phyloP scores from a whole-genome alignment of 306 rosid genomes.

The Fragaria ananassa region DNA sequence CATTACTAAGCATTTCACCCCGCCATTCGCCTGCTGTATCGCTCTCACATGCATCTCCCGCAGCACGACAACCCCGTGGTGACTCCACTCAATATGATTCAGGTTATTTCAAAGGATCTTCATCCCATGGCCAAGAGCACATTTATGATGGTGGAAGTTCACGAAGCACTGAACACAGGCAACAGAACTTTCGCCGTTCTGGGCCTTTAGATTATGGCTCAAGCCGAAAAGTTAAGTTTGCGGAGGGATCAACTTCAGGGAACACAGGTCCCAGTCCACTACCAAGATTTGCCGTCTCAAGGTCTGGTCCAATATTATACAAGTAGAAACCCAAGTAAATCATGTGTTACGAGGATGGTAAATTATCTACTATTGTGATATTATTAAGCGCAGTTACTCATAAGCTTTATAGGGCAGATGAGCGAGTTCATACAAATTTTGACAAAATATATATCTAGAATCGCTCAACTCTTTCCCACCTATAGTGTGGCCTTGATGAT shows the following conservation, averaged over 20 bases:
- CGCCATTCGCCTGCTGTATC: conserved; percentile 74
- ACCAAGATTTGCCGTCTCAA: conserved; percentile 95
- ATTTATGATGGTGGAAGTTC: conserved; percentile 47
- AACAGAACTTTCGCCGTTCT: conserved; percentile 59
- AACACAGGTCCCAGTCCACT: conserved; percentile 88
- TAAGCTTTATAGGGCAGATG: conserved; percentile 13
- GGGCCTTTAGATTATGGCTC: conserved; percentile 94
- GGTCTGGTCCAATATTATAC: conserved; percentile 91
- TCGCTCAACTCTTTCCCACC: conserved; percentile 14
- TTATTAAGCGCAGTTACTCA: not conserved
- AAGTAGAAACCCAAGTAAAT: conserved; percentile 47
- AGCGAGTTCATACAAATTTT: conserved; percentile 38
- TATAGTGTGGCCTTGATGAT: conserved; percentile 34
- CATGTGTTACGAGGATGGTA: conserved; percentile 22
- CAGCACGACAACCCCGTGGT: conserved; percentile 56
- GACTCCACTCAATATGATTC: conserved; percentile 75
- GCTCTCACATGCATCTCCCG: conserved; percentile 77
- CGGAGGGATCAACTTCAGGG: conserved; percentile 82
- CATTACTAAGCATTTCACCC: conserved; percentile 68
- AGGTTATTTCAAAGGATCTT: conserved; percentile 66
- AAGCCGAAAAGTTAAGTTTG: conserved; percentile 54
- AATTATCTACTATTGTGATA: conserved; percentile 28
- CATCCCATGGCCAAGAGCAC: conserved; percentile 60
- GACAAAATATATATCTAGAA: conserved; percentile 33
- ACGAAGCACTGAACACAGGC: conserved; percentile 50